These are phyloP conservation scores for Theobroma grandiflorum DNA, from an alignment of 441 rosid species.

Conservation along the genomic window DNA sequence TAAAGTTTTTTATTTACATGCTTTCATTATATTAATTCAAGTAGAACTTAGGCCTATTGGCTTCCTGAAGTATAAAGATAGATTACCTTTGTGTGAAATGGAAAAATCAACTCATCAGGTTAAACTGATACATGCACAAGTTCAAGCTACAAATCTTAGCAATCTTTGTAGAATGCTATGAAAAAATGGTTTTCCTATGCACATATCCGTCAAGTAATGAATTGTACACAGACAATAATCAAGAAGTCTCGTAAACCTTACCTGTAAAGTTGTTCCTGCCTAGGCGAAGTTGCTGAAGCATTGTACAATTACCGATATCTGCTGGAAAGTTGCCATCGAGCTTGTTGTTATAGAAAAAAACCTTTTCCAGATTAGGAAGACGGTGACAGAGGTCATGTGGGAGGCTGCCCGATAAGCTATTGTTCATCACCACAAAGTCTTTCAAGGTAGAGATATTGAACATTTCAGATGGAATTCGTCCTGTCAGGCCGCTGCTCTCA, in stretches of 20 bases:
- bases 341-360: background rate
- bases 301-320: background rate
- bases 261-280: conserved; percentile 10
- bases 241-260: background rate
- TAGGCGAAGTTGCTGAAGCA: background rate
- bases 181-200: too few relatives aligned
- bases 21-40: too few relatives aligned
- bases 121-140: too few relatives aligned
- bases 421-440: background rate
- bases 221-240: too few relatives aligned
- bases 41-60: too few relatives aligned
- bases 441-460: background rate
- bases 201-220: too few relatives aligned
- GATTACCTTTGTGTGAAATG: too few relatives aligned
- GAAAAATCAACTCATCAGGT: too few relatives aligned
- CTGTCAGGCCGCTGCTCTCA: background rate
- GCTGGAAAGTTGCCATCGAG: background rate
- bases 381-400: background rate
- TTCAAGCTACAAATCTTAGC: too few relatives aligned
- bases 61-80: too few relatives aligned
- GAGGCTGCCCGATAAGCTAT: background rate
- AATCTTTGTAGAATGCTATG: too few relatives aligned
- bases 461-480: background rate
- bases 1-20: too few relatives aligned
- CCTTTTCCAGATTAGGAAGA: background rate